Evolutionary conservation across 176 grass and related monocot species (phyloP).

Genomic region (Rhynchospora breviuscula): DNA sequence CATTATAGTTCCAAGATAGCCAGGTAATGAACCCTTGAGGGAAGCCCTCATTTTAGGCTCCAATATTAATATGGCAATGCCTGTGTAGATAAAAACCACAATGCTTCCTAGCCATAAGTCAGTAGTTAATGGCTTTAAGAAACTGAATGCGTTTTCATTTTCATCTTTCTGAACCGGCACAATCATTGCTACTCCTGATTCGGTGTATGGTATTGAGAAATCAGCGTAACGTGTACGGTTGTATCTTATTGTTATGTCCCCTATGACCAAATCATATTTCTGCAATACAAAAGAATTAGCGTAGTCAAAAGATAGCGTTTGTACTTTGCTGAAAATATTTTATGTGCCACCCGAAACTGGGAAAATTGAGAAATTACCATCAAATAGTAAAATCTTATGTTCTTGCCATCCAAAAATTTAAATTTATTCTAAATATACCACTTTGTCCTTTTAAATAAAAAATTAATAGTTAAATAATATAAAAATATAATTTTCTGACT

Average conservation of each 20-base stretch:
- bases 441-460: too few relatives aligned
- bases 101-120: slow-evolving; percentile 29
- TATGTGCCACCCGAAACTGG: too few relatives aligned
- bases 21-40: not conserved
- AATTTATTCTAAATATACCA: too few relatives aligned
- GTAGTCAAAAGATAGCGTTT: not conserved
- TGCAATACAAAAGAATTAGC: not conserved
- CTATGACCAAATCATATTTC: slow-evolving; percentile 23
- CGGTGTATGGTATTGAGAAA: slow-evolving; percentile 44
- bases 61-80: slow-evolving; percentile 29
- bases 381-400: too few relatives aligned
- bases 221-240: slow-evolving; percentile 36
- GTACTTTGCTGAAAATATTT: too few relatives aligned
- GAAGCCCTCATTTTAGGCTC: not conserved
- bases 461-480: too few relatives aligned
- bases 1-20: not conserved
- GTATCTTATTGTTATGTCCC: slow-evolving; percentile 36
- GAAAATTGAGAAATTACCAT: too few relatives aligned
- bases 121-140: slow-evolving; percentile 30
- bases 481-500: too few relatives aligned
- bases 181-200: slow-evolving; percentile 37
- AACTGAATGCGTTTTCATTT: slow-evolving; percentile 27
- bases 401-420: too few relatives aligned
- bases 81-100: slow-evolving; percentile 32
- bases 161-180: slow-evolving; percentile 22